Evolutionary conservation across 2,329 filamentous ascomycete species (phyloP).

Genomic region (Aspergillus phoenicis): DNA sequence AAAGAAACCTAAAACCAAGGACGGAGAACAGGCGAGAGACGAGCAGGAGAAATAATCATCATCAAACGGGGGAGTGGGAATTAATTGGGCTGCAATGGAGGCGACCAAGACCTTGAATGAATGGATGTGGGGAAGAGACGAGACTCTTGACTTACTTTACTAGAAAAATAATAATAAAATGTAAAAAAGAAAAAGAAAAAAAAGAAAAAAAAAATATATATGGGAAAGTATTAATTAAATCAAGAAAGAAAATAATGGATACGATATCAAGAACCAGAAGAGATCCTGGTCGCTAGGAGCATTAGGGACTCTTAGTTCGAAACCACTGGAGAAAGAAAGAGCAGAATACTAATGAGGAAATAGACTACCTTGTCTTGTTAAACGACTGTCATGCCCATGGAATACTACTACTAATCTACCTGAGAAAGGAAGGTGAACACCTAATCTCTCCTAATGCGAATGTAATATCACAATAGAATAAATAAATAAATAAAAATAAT

Average conservation of each 20-base stretch:
- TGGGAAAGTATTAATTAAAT: neutral
- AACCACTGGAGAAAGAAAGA: no score
- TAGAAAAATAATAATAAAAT: neutral
- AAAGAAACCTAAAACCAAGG: neutral
- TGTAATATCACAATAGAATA: neutral
- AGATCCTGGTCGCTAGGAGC: neutral
- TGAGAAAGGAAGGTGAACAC: neutral
- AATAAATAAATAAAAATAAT: no score
- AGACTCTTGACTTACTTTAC: neutral
- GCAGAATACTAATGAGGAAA: no score
- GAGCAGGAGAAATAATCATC: constrained; percentile 2
- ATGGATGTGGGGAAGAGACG: constrained; percentile 14
- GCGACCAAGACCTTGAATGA: constrained; percentile 7
- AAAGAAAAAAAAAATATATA: no score
- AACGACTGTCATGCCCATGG: neutral
- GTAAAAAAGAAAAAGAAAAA: neutral
- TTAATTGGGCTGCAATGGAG: constrained; percentile 25
- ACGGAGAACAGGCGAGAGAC: neutral
- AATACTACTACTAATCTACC: neutral
- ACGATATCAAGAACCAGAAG: neutral
- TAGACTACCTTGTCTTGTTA: no score
- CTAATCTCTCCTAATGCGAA: neutral
- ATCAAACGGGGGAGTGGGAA: constrained; percentile 12
- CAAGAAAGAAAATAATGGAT: neutral
- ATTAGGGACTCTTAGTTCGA: neutral